Conservation (phyloP, 768 basidiomycete genomes). For the Postia placenta region DNA sequence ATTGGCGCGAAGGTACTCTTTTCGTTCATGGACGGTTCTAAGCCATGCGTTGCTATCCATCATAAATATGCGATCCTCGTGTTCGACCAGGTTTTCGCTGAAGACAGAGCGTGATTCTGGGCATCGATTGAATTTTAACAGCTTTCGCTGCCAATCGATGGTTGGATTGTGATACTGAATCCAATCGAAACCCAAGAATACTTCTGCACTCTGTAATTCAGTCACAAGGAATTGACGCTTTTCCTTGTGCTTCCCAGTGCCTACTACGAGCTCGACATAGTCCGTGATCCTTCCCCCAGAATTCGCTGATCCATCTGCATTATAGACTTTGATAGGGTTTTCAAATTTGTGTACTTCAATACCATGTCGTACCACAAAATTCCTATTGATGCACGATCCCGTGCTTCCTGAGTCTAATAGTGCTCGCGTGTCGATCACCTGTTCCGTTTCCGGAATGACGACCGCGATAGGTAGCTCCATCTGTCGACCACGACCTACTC, state of each 20-base stretch:
- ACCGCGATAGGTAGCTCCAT: conserved; percentile 11
- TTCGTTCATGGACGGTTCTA: not conserved
- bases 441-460: conserved; percentile 1
- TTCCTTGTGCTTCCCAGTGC: conserved; percentile 10
- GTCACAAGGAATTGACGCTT: conserved; percentile 4
- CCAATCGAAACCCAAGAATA: conserved; percentile 16
- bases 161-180: conserved; percentile 14
- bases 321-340: conserved; percentile 8
- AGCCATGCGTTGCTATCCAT: not conserved
- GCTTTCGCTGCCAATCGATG: conserved; percentile 14
- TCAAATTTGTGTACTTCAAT: not conserved
- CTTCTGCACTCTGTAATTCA: conserved; percentile 2
- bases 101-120: conserved; percentile 1
- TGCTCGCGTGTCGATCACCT: conserved; percentile 3
- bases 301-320: conserved; percentile 12
- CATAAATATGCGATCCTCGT: conserved; percentile 3
- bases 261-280: not conserved
- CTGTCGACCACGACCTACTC: conserved; percentile 2
- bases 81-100: not conserved
- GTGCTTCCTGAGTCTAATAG: conserved; percentile 21
- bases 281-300: conserved; percentile 9
- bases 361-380: conserved; percentile 4
- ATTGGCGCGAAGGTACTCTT: not conserved
- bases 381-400: conserved; percentile 15
- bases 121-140: conserved; percentile 6